These are phyloP conservation scores for Didymosphaeria variabile DNA, from an alignment of 2,329 filamentous ascomycete genomes.

Conservation along the genomic window DNA sequence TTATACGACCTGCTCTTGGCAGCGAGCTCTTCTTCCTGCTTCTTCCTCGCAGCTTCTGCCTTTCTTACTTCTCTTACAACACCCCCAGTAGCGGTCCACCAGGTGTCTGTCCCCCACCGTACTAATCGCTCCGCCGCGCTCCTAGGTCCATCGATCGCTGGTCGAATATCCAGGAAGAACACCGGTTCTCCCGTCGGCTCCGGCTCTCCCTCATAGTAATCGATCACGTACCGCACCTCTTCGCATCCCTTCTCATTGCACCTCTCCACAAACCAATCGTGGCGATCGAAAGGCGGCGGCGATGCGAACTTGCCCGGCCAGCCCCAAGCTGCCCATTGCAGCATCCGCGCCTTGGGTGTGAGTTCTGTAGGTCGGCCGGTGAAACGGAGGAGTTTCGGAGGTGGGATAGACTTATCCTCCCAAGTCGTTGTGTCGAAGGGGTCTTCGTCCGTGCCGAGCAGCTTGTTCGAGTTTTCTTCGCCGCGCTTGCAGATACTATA, in stretches of 20 bases:
- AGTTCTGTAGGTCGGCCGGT: conserved; percentile 87
- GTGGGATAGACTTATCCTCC: conserved; percentile 48
- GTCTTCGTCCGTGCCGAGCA: conserved; percentile 51
- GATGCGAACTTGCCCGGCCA: conserved; percentile 82
- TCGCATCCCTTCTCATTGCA: conserved; percentile 71
- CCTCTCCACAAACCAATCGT: conserved; percentile 94
- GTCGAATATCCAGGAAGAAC: conserved; percentile 93
- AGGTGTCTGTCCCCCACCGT: conserved; percentile 91
- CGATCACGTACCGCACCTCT: conserved; percentile 93
- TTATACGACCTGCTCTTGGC: conserved; percentile 39
- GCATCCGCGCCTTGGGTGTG: conserved; percentile 88
- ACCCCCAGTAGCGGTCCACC: conserved; percentile 87
- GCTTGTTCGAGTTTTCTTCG: conserved; percentile 71
- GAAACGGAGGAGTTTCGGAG: conserved; percentile 83
- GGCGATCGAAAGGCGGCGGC: conserved; percentile 91
- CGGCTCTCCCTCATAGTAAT: conserved; percentile 88
- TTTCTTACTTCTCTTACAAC: conserved; percentile 62
- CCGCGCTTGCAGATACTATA: conserved; percentile 79
- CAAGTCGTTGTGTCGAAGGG: conserved; percentile 47
- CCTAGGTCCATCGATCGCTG: conserved; percentile 82
- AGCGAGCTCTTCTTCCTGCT: conserved; percentile 35
- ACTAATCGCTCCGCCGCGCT: conserved; percentile 83
- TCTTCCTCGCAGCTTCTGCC: conserved; percentile 41
- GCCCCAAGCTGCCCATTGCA: conserved; percentile 79
- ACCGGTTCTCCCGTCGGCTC: conserved; percentile 90